These are phyloP conservation scores for Acacia pycnantha DNA, from an alignment of 331 rosid species.

Conservation along the genomic window DNA sequence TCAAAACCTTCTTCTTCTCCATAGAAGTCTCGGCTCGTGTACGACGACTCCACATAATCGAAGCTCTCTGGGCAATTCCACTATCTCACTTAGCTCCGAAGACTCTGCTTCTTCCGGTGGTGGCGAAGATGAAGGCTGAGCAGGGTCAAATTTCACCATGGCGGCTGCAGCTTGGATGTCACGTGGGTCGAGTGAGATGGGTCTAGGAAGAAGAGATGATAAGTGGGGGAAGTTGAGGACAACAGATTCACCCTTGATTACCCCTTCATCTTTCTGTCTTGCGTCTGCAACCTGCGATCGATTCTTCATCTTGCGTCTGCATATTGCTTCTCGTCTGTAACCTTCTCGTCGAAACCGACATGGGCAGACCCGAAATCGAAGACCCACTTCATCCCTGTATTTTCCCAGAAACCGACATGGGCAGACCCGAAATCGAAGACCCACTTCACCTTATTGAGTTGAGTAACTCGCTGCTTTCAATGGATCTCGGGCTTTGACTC, in stretches of 20 bases:
- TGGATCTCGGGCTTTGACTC: no score
- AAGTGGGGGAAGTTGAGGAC: constrained; percentile 65
- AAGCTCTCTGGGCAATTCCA: constrained; percentile 64
- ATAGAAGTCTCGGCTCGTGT: constrained; percentile 35
- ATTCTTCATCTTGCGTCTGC: no score
- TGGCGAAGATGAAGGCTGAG: neutral
- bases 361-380: no score
- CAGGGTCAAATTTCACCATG: constrained; percentile 46
- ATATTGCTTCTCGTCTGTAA: no score
- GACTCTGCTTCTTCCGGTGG: constrained; percentile 27
- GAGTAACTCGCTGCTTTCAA: no score
- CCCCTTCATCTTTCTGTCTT: no score
- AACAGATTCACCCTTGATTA: constrained; percentile 64
- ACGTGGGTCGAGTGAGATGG: constrained; percentile 44
- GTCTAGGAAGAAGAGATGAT: constrained; percentile 55
- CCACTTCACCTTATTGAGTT: no score
- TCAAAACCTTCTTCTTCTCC: neutral
- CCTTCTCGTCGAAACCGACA: no score
- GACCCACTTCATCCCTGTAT: no score
- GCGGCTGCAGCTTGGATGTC: constrained; percentile 71
- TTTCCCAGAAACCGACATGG: no score
- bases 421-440: no score
- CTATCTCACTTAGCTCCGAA: constrained; percentile 63
- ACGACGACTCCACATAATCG: constrained; percentile 33
- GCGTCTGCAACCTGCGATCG: no score